Evolutionary conservation across 768 basidiomycete genomes (phyloP).

Genomic region (Atractiella rhizophila): DNA sequence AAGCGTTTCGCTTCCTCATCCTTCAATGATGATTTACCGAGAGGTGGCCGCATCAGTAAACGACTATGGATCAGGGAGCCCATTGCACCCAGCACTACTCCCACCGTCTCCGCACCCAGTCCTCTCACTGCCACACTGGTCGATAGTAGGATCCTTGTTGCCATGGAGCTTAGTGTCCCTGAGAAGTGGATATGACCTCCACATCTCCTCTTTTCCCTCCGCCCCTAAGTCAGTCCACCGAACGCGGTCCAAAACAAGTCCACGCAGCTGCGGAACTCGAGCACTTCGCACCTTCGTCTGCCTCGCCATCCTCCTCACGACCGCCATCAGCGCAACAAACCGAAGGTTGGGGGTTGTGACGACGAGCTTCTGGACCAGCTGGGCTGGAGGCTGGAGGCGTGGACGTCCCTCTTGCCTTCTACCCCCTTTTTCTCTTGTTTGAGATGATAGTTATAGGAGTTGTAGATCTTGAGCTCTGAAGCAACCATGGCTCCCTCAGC

Average conservation of each 20-base stretch:
- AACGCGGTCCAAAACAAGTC: conserved; percentile 85
- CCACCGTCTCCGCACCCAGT: conserved; percentile 71
- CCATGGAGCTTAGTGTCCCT: conserved; percentile 53
- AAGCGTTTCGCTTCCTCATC: too few relatives aligned
- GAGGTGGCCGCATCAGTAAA: too few relatives aligned
- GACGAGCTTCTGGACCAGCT: conserved; percentile 72
- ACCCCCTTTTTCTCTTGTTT: neutral
- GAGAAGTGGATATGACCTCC: conserved; percentile 46
- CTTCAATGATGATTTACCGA: too few relatives aligned
- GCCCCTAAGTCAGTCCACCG: conserved; percentile 43
- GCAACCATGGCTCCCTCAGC: conserved; percentile 50
- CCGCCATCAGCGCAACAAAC: conserved; percentile 66
- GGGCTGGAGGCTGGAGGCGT: conserved; percentile 41
- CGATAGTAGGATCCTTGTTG: conserved; percentile 56
- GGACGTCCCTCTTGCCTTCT: conserved; percentile 2
- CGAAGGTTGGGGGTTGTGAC: conserved; percentile 75
- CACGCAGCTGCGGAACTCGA: conserved; percentile 89
- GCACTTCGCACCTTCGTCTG: conserved; percentile 36
- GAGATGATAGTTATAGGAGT: neutral
- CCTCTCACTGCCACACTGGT: conserved; percentile 98
- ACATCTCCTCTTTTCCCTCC: conserved; percentile 11
- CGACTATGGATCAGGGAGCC: too few relatives aligned
- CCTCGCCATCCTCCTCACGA: conserved; percentile 38
- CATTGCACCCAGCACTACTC: conserved; percentile 76
- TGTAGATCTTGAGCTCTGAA: conserved; percentile 36